A percentile compares a stretch with the other conserved stretches of the same genome.
Evolutionary conservation across 192 early-diverging fungal genomes (phyloP).

Genomic region (Podila epigama): DNA sequence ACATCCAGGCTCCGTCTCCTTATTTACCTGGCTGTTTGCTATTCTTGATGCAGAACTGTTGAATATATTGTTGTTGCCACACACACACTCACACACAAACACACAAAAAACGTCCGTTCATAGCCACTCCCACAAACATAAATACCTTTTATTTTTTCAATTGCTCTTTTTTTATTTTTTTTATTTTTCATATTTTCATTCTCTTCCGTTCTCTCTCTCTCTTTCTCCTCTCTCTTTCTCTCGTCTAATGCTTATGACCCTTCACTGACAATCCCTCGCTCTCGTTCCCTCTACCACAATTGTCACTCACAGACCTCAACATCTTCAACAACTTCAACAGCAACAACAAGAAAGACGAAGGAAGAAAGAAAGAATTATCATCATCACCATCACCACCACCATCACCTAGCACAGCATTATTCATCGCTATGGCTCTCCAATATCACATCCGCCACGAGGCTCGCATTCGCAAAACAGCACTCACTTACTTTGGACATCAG

Average conservation of each 20-base stretch:
- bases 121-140: neutral
- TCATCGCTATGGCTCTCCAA: conserved; percentile 6
- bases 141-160: neutral
- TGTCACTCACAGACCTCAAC: neutral
- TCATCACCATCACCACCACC: conserved; percentile 3
- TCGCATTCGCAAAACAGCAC: conserved; percentile 15
- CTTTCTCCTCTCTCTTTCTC: neutral
- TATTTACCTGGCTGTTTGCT: no score
- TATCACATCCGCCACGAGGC: conserved; percentile 25
- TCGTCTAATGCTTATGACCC: neutral
- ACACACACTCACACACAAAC: no score
- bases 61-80: neutral
- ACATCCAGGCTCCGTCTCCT: no score
- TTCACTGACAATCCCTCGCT: neutral
- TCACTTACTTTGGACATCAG: conserved; percentile 27
- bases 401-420: no score
- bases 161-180: neutral
- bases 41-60: no score
- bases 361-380: no score
- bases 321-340: neutral
- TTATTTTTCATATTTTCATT: neutral
- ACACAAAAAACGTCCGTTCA: neutral
- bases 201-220: neutral
- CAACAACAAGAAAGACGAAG: neutral
- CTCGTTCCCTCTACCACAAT: neutral